Base-by-base conservation (phyloP, 1,139 yeast species). In the Lizanozyma gosingica region DNA sequence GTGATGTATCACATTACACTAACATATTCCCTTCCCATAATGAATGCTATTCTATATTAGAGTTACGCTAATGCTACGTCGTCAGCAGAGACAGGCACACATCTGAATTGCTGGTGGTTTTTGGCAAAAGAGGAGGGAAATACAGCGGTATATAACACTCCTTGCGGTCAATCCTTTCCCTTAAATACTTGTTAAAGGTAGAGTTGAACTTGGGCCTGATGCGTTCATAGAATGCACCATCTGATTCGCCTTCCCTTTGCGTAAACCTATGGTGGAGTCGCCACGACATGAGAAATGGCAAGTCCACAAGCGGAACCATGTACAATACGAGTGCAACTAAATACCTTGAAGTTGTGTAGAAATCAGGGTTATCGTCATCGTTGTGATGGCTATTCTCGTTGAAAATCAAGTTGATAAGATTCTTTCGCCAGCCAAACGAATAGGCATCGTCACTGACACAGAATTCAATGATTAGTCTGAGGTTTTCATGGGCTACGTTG, bases 381-480 rank as follows among this genome's bases (percentile, higher is more conserved):
- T 22, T 22, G 29, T 3, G 37, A 36, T 3, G 43, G 22, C 57
- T 43, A 42, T 64, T 63, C 3, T 62, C 60, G 39, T 59, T 55
- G 36, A 59, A 53, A 37, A 63, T 55, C 4, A 63, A 47, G 43
- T 67, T 65, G 29, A 67, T 59, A 58, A 67, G 58, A 44, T 68
- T 68, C 17, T 47, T 53, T 34, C 47, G 48, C 35, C 52, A 46
- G 0, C 73, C 73, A 52, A 55, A 52, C 36, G 61, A 47, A 42
- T 48, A 69, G 1, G 63, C 60, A 8, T 41, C 40, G 11, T 58
- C 59, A 4, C 43, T 43, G 6, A 65, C 47, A 35, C 55, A 51
- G 41, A 53, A 63, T 35, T 53, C 50, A 1, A 68, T 63, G 3
- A 70, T 65, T 4, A 53, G 51, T 37, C 76, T 47, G 4, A 48